Evolutionary conservation across 139 green algal genomes (phyloP).

Genomic region (Penium margaritaceum): DNA sequence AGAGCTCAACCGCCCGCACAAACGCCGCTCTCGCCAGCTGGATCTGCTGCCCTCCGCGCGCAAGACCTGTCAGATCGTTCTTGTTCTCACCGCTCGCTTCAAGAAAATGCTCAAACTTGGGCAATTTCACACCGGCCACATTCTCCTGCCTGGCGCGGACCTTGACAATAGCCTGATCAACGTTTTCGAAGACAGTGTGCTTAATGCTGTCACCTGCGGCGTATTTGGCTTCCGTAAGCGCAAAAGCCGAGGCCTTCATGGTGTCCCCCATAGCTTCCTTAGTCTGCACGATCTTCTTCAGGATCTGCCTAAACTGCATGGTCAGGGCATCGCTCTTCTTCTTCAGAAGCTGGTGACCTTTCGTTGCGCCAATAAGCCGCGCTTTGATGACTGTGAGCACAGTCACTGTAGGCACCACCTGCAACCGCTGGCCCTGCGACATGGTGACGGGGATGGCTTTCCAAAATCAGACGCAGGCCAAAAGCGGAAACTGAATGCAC

Average conservation of each 20-base stretch:
- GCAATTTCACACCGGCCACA: conserved; percentile 93
- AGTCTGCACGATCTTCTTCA: conserved; percentile 73
- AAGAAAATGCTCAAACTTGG: conserved; percentile 67
- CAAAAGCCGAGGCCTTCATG: conserved; percentile 86
- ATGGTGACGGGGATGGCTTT: too few relatives aligned
- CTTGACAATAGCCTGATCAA: conserved; percentile 54
- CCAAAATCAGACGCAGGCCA: too few relatives aligned
- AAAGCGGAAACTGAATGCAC: too few relatives aligned
- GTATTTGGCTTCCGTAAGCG: conserved; percentile 89
- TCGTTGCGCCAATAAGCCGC: conserved; percentile 77
- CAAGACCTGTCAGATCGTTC: conserved; percentile 81
- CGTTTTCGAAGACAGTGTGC: conserved; percentile 88
- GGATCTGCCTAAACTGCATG: conserved; percentile 67
- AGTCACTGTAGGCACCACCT: conserved; percentile 82
- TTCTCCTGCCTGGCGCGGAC: conserved; percentile 72
- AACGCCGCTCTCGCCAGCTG: conserved; percentile 52
- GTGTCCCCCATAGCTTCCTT: conserved; percentile 85
- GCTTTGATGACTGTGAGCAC: conserved; percentile 84
- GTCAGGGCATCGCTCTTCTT: conserved; percentile 98
- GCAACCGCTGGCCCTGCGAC: conserved; percentile 39
- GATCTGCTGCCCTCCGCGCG: conserved; percentile 84
- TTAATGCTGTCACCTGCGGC: conserved; percentile 82
- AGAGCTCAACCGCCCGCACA: conserved; percentile 72
- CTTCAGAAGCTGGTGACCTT: conserved; percentile 93
- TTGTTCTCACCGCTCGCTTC: conserved; percentile 67